Base-by-base conservation (phyloP, 495 filamentous ascomycete species). In the Stereocaulon alpinum region DNA sequence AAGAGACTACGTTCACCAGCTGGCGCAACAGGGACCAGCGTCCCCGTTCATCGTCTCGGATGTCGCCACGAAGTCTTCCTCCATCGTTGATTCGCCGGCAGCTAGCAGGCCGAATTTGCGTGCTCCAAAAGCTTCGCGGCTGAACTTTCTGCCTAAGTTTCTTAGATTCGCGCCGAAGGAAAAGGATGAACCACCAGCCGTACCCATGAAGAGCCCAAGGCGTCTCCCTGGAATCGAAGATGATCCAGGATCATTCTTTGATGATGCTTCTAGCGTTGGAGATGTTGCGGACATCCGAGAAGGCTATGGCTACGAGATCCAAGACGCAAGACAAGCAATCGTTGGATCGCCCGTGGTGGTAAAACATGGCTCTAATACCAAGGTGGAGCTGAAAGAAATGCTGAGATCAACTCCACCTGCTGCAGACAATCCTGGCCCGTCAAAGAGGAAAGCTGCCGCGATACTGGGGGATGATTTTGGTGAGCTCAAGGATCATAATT, bases 351-450 rank as follows among this genome's bases (percentile, higher is more conserved):
- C 61, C 12, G 49, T 61, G 27, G 37, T 64, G 20, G 62, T 61
- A 22, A 30, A 56, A 22, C 43, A 58, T 17, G 52, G 47, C 41
- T 56, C 52, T n/a, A 51, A 37, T 42, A 49, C 51, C 30, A 56
- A 63, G 42, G 24, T 64, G 4, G 62, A 53, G 3, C 30, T 64
- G 40, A 58, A 51, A 37, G 62, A 64, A n/a, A 60, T 60, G 42
- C 37, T 64, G 47, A 48, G 47, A 32, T 43, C 60, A 7, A 43
- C 58, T 17, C 58, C 58, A 10, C 40, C 37, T 11, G 15, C 42
- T 18, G 29, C 20, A 17, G 48, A 47, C 6, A 51, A 27, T 17
- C 29, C 43, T 43, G 58, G 49, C 6, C 58, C 62, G n/a, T 63
- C 57, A 18, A 57, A 10, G 6, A 27, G 15, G 2, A 56, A 57